Evolutionary conservation across 2,329 filamentous ascomycete species (phyloP).

Genomic region (Sphaerulina populicola): DNA sequence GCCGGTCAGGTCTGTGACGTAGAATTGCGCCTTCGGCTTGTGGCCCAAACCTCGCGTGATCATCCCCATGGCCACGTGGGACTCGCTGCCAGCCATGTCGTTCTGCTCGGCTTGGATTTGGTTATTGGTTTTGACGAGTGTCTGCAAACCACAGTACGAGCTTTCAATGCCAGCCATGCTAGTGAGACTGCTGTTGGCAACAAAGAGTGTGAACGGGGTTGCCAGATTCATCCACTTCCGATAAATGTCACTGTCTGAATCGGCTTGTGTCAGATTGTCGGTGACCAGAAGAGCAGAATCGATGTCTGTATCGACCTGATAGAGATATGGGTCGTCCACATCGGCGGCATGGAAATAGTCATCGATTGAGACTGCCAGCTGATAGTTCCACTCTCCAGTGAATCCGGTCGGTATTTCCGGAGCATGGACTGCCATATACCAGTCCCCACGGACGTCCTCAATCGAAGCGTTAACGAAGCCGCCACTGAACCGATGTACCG

Average conservation of each 20-base stretch:
- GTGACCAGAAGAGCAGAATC: slow-evolving; percentile 71
- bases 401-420: slow-evolving; percentile 55
- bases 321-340: slow-evolving; percentile 51
- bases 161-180: slow-evolving; percentile 61
- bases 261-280: slow-evolving; percentile 55
- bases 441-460: slow-evolving; percentile 50
- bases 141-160: slow-evolving; percentile 69
- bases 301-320: slow-evolving; percentile 78
- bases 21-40: slow-evolving; percentile 79
- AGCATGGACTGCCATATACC: slow-evolving; percentile 71
- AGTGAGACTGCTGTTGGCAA: slow-evolving; percentile 52
- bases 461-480: slow-evolving; percentile 62
- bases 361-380: slow-evolving; percentile 76
- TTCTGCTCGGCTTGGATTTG: slow-evolving; percentile 47
- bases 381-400: slow-evolving; percentile 63
- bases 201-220: slow-evolving; percentile 66
- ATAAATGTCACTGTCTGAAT: slow-evolving; percentile 42
- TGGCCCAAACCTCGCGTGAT: slow-evolving; percentile 58
- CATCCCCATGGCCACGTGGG: slow-evolving; percentile 48
- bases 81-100: slow-evolving; percentile 42
- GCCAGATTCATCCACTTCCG: slow-evolving; percentile 51
- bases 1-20: slow-evolving; percentile 64
- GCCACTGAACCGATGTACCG: slow-evolving; percentile 48
- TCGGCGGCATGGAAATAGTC: slow-evolving; percentile 63
- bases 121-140: slow-evolving; percentile 54